Conservation (phyloP, 352 stramenopile species). For the Globisporangium acanthophoron region DNA sequence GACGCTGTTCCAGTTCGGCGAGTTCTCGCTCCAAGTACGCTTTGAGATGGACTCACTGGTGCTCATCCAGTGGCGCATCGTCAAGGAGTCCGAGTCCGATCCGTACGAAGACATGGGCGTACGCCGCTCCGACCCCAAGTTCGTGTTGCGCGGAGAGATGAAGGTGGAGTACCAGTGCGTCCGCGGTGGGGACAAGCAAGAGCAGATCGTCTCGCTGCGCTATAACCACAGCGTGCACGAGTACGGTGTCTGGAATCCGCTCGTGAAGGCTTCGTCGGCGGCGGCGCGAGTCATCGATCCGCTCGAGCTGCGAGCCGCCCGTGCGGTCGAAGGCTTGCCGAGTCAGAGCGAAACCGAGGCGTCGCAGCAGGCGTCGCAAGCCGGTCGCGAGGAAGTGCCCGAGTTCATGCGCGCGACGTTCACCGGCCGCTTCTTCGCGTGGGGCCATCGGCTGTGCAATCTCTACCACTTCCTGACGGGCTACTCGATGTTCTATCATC, state of each 20-base stretch:
- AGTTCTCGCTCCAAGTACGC: conserved; percentile 27
- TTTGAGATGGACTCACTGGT: conserved; percentile 17
- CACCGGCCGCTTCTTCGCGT: conserved; percentile 34
- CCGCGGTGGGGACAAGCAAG: conserved; percentile 2
- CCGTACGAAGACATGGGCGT: background rate
- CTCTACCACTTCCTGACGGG: conserved; percentile 65
- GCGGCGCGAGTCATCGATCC: background rate
- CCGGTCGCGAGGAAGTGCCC: background rate
- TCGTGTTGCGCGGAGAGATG: conserved; percentile 13
- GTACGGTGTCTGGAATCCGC: conserved; percentile 12
- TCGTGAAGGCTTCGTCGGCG: conserved; percentile 11
- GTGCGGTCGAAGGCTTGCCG: background rate
- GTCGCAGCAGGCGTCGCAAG: background rate
- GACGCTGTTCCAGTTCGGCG: conserved; percentile 27
- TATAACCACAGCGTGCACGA: conserved; percentile 9
- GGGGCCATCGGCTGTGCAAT: conserved; percentile 57
- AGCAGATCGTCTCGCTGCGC: conserved; percentile 10
- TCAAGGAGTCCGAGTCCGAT: conserved; percentile 8
- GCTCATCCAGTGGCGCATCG: conserved; percentile 34
- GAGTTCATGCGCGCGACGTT: conserved; percentile 22
- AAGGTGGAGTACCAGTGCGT: conserved; percentile 8
- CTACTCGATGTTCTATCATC: conserved; percentile 56
- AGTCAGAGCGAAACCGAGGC: conserved; percentile 9
- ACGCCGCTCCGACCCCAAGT: conserved; percentile 5
- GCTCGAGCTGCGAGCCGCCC: background rate